These are phyloP conservation scores for Porodaedalea pini DNA, from an alignment of 1,284 basidiomycete species.

Conservation along the genomic window DNA sequence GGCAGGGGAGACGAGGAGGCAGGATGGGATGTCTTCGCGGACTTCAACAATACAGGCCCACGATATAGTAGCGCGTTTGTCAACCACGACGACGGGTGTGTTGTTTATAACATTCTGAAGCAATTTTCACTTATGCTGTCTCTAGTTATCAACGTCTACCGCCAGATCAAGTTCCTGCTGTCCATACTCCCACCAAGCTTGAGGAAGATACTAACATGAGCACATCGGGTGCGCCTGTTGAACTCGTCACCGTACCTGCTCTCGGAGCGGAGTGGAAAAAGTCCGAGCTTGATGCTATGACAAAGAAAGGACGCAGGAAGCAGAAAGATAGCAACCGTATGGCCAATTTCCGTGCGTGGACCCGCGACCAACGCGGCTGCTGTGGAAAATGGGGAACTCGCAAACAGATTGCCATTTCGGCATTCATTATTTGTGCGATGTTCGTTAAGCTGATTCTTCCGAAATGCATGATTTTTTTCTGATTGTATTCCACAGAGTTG, in stretches of 20 bases:
- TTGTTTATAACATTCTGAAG: conserved; percentile 10
- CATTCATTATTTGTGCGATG: conserved; percentile 63
- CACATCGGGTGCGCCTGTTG: conserved; percentile 48
- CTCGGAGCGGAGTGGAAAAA: conserved; percentile 84
- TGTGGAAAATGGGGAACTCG: conserved; percentile 77
- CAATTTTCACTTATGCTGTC: conserved; percentile 10
- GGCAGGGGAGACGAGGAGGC: conserved; percentile 28
- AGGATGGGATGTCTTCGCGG: conserved; percentile 82
- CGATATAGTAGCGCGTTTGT: conserved; percentile 66
- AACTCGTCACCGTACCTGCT: conserved; percentile 84
- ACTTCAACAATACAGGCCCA: conserved; percentile 88
- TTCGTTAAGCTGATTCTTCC: conserved; percentile 39
- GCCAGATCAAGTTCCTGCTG: conserved; percentile 17
- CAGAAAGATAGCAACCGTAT: conserved; percentile 51
- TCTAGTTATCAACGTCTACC: conserved; percentile 31
- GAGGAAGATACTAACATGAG: conserved; percentile 35
- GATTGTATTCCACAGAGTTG: conserved; percentile 45
- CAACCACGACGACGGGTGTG: conserved; percentile 30
- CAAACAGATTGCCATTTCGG: conserved; percentile 59
- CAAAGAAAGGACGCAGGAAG: conserved; percentile 62
- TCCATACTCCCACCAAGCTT: conserved; percentile 29
- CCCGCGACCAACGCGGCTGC: conserved; percentile 66
- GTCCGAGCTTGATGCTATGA: conserved; percentile 71
- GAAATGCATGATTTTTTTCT: conserved; percentile 17
- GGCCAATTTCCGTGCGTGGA: conserved; percentile 65